These are phyloP conservation scores for Fusarium newnesense DNA, from an alignment of 2,329 filamentous ascomycete genomes.

Conservation along the genomic window DNA sequence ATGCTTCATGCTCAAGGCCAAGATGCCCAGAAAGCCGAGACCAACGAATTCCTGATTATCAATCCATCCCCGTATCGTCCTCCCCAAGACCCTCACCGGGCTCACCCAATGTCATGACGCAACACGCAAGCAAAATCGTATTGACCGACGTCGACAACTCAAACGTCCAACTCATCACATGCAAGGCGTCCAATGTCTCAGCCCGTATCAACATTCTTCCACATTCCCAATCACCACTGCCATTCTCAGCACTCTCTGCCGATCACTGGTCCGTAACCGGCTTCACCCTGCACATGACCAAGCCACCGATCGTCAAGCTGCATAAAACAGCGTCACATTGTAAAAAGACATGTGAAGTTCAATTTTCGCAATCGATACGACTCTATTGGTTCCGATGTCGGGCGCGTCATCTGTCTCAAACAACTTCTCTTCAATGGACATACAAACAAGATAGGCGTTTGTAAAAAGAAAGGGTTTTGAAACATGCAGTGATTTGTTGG, in stretches of 20 bases:
- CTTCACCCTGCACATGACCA: constrained; percentile 22
- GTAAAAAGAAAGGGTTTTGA: constrained; percentile 13
- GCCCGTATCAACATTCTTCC: neutral
- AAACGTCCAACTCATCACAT: constrained; percentile 1
- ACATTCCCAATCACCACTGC: neutral
- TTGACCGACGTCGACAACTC: constrained; percentile 12
- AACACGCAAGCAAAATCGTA: neutral
- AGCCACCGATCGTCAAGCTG: constrained; percentile 33
- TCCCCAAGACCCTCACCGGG: neutral
- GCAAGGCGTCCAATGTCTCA: neutral
- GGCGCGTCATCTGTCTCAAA: constrained; percentile 4
- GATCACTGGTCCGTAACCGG: constrained; percentile 4
- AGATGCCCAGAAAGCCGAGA: neutral
- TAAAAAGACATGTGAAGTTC: constrained; percentile 28
- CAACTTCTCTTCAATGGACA: neutral
- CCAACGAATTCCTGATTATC: neutral
- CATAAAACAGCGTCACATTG: constrained; percentile 25
- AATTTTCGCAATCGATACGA: constrained; percentile 23
- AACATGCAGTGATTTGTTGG: neutral
- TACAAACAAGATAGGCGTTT: neutral
- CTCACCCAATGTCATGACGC: neutral
- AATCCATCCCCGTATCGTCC: too few species aligned
- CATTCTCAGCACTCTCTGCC: neutral
- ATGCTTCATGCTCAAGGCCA: neutral
- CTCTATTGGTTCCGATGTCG: constrained; percentile 18